Base-by-base conservation (phyloP, 1,139 yeast genomes). In the Kodamaea arcana region DNA sequence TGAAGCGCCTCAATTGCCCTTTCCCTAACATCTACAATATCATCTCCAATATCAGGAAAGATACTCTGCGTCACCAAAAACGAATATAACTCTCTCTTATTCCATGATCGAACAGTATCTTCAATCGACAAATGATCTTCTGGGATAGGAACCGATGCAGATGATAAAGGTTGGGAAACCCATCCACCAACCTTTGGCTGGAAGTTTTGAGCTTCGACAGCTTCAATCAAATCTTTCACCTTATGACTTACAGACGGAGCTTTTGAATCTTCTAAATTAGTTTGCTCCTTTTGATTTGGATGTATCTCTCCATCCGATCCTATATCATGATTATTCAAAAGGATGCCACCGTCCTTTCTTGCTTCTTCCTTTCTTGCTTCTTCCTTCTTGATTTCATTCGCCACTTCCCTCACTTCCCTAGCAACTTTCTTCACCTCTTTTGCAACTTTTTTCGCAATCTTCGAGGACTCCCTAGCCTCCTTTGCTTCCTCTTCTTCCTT, bases 11-110 rank as follows among this genome's bases (percentile, higher is more conserved):
- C 38, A 17, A 40, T 45, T 3, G 46, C 57, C 28, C 34, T 42
- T 14, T 28, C 24, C 32, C 46, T 43, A 9, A 54, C 45, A 3
- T 29, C 22, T 7, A 32, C 39, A n/a, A 53, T 27, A 22, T 51
- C 49, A 17, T 45, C 53, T 29, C 50, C 47, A 13, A 54, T 32
- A 27, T 46, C 52, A 14, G 52, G 51, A 35, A 45, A 52, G 9
- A 54, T 42, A 28, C 45, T 40, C 14, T 45, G 37, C 17, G 46
- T 36, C 25, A 45, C 41, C 29, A 56, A 43, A 36, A 43, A 52
- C 22, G 35, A 39, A 35, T 35, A 55, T 27, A 56, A 40, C 29
- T 55, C 45, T 28, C 47, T 43, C 33, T 48, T 51, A 15, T 46
- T 37, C 58, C 59, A 54, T 5, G 43, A 15, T 34, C 48, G 37